Percentiles rank a stretch among this genome's conserved stretches.
These are phyloP conservation scores for Melastoma malabathricum DNA, from an alignment of 345 rosid genomes.

Conservation along the genomic window DNA sequence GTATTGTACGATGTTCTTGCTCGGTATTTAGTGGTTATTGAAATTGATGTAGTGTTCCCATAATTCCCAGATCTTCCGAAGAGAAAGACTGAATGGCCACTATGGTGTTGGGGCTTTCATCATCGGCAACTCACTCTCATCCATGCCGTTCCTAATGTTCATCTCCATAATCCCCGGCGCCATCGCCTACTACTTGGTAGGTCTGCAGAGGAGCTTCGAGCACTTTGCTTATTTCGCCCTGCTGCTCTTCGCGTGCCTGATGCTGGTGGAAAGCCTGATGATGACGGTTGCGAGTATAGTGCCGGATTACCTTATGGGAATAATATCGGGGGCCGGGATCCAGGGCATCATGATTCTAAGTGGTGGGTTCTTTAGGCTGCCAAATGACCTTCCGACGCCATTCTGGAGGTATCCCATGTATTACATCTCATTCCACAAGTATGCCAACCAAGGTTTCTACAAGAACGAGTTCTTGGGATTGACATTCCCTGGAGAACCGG, in stretches of 20 bases:
- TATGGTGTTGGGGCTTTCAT: slow-evolving; percentile 26
- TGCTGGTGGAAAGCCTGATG: slow-evolving; percentile 46
- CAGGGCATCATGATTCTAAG: slow-evolving; percentile 35
- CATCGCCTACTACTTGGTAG: slow-evolving; percentile 18
- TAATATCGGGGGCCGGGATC: slow-evolving; percentile 39
- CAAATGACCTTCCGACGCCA: slow-evolving; percentile 26
- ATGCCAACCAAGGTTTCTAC: slow-evolving; percentile 35
- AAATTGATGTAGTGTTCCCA: neutral
- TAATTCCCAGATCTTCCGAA: slow-evolving; percentile 24
- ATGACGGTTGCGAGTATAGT: slow-evolving; percentile 38
- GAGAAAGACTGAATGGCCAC: slow-evolving; percentile 51
- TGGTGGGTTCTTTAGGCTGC: slow-evolving; percentile 41
- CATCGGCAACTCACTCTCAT: slow-evolving; percentile 31
- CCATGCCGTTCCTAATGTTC: slow-evolving; percentile 25
- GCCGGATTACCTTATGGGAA: slow-evolving; percentile 39
- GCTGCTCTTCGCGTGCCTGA: slow-evolving; percentile 23
- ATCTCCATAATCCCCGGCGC: slow-evolving; percentile 35
- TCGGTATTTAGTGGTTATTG: neutral
- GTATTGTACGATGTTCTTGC: neutral
- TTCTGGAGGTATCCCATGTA: slow-evolving; percentile 36
- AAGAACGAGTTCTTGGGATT: slow-evolving; percentile 42
- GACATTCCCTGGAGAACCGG: slow-evolving; percentile 6
- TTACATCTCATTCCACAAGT: slow-evolving; percentile 35
- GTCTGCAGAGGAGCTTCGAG: slow-evolving; percentile 19
- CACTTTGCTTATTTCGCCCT: slow-evolving; percentile 23